Conservation (phyloP, 2,329 filamentous ascomycete genomes). For the Didymella lethalis region DNA sequence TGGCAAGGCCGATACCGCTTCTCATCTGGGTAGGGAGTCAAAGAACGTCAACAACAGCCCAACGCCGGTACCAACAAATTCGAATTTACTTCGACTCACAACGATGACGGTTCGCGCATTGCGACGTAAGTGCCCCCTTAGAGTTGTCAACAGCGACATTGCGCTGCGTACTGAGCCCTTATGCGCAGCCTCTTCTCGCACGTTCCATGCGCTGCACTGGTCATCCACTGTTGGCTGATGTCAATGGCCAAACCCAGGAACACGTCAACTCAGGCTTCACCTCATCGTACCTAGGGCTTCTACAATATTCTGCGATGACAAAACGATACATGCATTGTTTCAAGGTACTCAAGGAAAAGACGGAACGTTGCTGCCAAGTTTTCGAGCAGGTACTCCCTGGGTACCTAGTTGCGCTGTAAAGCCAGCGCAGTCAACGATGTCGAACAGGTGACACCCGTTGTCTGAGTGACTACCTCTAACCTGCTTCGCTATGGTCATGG, state of each 20-base stretch:
- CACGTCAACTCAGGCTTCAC: conserved; percentile 22
- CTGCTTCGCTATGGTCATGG: not conserved
- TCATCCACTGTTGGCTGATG: conserved; percentile 13
- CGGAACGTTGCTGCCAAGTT: conserved; percentile 8
- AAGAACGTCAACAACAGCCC: conserved; percentile 28
- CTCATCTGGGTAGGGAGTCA: conserved; percentile 28
- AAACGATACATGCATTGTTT: not conserved
- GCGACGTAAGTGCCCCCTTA: conserved; percentile 8
- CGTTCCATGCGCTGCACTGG: conserved; percentile 22
- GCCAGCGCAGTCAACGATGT: conserved; percentile 4
- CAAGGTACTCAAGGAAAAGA: conserved; percentile 6
- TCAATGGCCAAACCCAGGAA: conserved; percentile 10
- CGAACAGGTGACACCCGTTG: not conserved
- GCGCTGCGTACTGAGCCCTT: not conserved
- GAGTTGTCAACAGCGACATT: not conserved
- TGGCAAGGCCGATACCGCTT: conserved; percentile 41
- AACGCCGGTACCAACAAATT: conserved; percentile 22
- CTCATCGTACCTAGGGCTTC: conserved; percentile 2
- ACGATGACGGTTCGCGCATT: conserved; percentile 2
- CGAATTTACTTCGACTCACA: conserved; percentile 23
- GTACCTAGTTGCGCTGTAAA: conserved; percentile 9
- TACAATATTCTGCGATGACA: conserved; percentile 1
- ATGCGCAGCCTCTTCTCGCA: conserved; percentile 16
- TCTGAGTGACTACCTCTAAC: not conserved
- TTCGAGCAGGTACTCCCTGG: conserved; percentile 1